Conservation (phyloP, 352 stramenopile species). For the Pythium folliculosum region DNA sequence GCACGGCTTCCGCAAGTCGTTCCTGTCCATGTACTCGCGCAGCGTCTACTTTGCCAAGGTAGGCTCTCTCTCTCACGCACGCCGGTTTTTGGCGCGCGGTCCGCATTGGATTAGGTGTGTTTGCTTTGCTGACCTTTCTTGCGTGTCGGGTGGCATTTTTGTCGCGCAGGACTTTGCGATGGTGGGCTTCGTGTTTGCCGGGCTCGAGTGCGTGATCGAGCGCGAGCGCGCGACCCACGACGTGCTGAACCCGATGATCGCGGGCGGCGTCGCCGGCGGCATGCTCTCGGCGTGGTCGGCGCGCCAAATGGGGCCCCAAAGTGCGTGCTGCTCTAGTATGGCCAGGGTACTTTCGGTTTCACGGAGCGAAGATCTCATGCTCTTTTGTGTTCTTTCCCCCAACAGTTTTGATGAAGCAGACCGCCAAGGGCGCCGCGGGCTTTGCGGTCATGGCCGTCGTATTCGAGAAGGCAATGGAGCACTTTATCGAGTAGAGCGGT, state of each 20-base stretch:
- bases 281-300: slow-evolving; percentile 71
- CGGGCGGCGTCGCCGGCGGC: slow-evolving; percentile 64
- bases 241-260: slow-evolving; percentile 77
- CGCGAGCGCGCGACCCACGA: slow-evolving; percentile 78
- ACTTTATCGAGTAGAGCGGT: slow-evolving; percentile 35
- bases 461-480: slow-evolving; percentile 83
- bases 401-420: slow-evolving; percentile 71
- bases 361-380: background rate
- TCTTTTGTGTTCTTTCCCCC: background rate
- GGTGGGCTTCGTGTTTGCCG: slow-evolving; percentile 78
- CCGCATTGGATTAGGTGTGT: too few species aligned
- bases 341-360: background rate
- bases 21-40: slow-evolving; percentile 71
- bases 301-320: slow-evolving; percentile 54
- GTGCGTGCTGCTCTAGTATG: slow-evolving; percentile 34
- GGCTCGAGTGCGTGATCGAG: slow-evolving; percentile 84
- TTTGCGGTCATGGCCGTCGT: slow-evolving; percentile 85
- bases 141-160: background rate
- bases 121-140: too few species aligned
- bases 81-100: too few species aligned
- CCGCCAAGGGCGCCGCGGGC: slow-evolving; percentile 69
- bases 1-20: slow-evolving; percentile 85
- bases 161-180: slow-evolving; percentile 74
- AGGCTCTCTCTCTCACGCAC: too few species aligned
- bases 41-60: slow-evolving; percentile 89